A percentile compares a stretch with the other conserved stretches of the same genome.
Evolutionary conservation across 73 alveolate genomes (phyloP).

Genomic region (Blepharisma japonicum): DNA sequence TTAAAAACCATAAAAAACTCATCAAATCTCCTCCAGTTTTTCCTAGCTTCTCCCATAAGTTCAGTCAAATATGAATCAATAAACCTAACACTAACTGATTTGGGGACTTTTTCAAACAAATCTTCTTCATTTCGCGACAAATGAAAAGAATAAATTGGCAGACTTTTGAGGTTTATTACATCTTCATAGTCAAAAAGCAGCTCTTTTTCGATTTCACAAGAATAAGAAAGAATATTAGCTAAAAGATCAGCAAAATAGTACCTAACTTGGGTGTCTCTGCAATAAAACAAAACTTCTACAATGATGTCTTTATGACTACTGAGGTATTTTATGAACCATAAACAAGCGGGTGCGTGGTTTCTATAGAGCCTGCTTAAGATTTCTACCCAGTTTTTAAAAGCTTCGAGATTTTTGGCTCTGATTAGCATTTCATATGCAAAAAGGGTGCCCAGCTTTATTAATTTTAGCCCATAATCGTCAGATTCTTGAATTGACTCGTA

Average conservation of each 20-base stretch:
- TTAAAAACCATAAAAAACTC: neutral
- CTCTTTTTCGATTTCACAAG: neutral
- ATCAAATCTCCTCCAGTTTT: constrained; percentile 22
- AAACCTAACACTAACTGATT: constrained; percentile 16
- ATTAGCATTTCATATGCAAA: constrained; percentile 28
- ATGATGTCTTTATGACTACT: neutral
- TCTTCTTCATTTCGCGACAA: neutral
- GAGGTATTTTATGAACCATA: constrained; percentile 21
- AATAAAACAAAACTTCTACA: constrained; percentile 11
- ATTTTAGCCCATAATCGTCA: constrained; percentile 23
- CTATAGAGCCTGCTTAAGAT: neutral
- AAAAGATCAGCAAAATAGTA: constrained; percentile 1
- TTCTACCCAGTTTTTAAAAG: constrained; percentile 11
- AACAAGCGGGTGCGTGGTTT: constrained; percentile 8
- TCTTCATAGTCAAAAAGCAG: neutral
- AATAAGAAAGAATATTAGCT: neutral
- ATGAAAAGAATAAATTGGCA: neutral
- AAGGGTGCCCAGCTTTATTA: constrained; percentile 21
- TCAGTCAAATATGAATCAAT: neutral
- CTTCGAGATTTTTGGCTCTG: constrained; percentile 13
- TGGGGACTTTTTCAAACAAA: neutral
- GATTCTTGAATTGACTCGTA: neutral
- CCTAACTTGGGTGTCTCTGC: constrained; percentile 11
- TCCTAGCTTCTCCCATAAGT: neutral
- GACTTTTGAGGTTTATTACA: neutral